Base-by-base conservation (phyloP, 2,329 filamentous ascomycete genomes). In the Hypoxylon sp. region DNA sequence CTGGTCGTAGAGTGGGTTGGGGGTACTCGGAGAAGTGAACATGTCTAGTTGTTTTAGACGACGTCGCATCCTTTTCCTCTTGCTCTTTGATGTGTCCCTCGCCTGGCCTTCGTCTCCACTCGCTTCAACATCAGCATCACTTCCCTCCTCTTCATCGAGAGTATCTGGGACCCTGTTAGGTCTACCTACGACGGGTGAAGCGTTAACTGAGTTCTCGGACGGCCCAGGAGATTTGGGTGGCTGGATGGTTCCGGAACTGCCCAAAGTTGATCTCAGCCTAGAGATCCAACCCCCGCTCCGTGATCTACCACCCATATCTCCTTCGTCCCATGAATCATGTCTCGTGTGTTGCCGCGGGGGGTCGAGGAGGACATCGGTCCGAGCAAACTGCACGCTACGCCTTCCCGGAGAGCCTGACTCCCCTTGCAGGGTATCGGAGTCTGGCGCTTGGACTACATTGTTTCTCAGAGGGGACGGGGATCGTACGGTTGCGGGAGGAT, bases 41-140 rank as follows among this genome's bases (percentile, higher is more conserved):
- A 83, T 64, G 74, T 88, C 77, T 73, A 83, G 71, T 77, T 84
- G 77, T 79, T 84, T 82, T 30, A 81, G 77, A 74, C 83, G 83
- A 37, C 81, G 85, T 64, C 85, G 84, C 70, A 83, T 88, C 73
- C 86, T 87, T 67, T 87, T 85, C 76, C 88, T 89, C 77, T 86
- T 91, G 30, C 81, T 82, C 65, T 84, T 85, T 1, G 77, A 71
- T 26, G 78, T 72, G 54, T 81, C 65, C 80, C 13, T 79, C 74
- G n/a, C 78, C 72, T 17, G 79, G 79, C n/a, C 84, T 73, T 97
- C 94, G 54, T 93, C 92, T 0, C 89, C 91, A 46, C 93, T 97
- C 74, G 95, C 92, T 74, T 97, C 94, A 1, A 90, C 92, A 75
- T 95, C 92, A 0, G 91, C 87, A 75, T 94, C 92, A 74, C 88